Evolutionary conservation across 1,139 yeast genomes (phyloP).

Genomic region (Sugiyamaella castrensis): DNA sequence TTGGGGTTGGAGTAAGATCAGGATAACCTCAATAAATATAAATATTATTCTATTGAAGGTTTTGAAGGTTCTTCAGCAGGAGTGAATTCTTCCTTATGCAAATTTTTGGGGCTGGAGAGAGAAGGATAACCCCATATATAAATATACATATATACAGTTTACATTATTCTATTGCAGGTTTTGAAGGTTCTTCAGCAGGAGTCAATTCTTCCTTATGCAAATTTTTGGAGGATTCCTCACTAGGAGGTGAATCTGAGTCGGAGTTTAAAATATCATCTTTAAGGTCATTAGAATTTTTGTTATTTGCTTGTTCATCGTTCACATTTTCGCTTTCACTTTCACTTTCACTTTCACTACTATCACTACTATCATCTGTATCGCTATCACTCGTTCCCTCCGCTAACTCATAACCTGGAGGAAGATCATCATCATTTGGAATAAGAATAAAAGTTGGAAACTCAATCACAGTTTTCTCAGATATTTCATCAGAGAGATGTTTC

Average conservation of each 20-base stretch:
- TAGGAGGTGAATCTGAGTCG: constrained; percentile 18
- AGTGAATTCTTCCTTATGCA: background rate
- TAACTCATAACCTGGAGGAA: constrained; percentile 40
- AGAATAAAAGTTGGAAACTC: constrained; percentile 67
- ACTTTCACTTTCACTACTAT: constrained; percentile 1
- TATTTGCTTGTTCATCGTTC: constrained; percentile 5
- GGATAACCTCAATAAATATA: no score
- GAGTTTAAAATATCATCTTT: background rate
- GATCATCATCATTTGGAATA: background rate
- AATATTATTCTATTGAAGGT: no score
- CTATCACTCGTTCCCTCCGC: background rate
- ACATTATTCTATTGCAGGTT: no score
- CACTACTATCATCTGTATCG: background rate
- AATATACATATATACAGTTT: no score
- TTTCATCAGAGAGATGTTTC: constrained; percentile 42
- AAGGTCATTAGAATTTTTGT: constrained; percentile 1
- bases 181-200: no score
- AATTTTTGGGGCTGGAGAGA: no score
- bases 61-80: no score
- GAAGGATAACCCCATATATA: no score
- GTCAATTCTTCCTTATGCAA: background rate
- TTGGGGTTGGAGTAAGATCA: no score
- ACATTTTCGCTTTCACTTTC: constrained; percentile 7
- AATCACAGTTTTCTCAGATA: constrained; percentile 58
- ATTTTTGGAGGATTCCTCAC: constrained; percentile 16